phyloP scores from a whole-genome alignment of 768 basidiomycete species.

The Nevesoporus exiguus region DNA sequence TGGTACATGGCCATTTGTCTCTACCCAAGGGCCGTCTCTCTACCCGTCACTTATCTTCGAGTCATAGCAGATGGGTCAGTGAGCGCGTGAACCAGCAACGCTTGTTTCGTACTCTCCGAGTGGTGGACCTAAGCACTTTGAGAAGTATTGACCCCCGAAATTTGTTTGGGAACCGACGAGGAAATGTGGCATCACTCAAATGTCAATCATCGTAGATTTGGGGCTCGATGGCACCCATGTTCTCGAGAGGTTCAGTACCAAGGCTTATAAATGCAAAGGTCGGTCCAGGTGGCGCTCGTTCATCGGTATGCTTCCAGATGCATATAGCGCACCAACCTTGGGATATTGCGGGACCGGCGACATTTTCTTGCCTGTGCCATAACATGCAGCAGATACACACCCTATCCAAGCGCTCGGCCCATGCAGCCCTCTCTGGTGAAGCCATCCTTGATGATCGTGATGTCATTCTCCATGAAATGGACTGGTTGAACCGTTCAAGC shows the following conservation, averaged over 20 bases:
- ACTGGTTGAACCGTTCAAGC: conserved; percentile 49
- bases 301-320: not conserved
- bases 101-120: not conserved
- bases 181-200: not conserved
- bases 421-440: conserved; percentile 48
- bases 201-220: not conserved
- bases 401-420: conserved; percentile 49
- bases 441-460: conserved; percentile 48
- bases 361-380: conserved; percentile 38
- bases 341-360: conserved; percentile 46
- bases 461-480: conserved; percentile 56
- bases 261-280: too few relatives aligned
- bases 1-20: too few relatives aligned
- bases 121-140: not conserved
- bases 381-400: not conserved
- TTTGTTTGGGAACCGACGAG: not conserved
- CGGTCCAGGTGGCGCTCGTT: too few relatives aligned
- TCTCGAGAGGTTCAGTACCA: too few relatives aligned
- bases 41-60: too few relatives aligned
- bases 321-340: conserved; percentile 34
- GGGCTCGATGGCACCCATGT: not conserved
- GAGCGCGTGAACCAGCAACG: not conserved
- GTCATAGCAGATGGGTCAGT: too few relatives aligned
- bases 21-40: too few relatives aligned
- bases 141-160: not conserved